These are phyloP conservation scores for Byssothecium circinans DNA, from an alignment of 2,329 filamentous ascomycete genomes.

Conservation along the genomic window DNA sequence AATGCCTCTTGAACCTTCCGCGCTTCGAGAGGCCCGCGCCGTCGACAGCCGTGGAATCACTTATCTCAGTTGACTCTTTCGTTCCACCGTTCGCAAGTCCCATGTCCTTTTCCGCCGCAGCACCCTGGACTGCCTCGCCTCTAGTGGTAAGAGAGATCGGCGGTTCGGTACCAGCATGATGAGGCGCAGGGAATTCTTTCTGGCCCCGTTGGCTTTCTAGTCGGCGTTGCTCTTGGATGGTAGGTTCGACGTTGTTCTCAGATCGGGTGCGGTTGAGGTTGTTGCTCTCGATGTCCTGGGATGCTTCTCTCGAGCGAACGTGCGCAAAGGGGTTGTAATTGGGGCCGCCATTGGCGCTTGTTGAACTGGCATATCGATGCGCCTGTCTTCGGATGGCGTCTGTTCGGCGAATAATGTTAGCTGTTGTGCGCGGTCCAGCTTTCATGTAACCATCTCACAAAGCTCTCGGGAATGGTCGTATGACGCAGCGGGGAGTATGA, in stretches of 20 bases:
- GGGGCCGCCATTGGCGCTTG: constrained; percentile 20
- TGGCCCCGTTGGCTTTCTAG: constrained; percentile 26
- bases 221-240: constrained; percentile 30
- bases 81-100: constrained; percentile 8
- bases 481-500: not conserved
- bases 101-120: constrained; percentile 12
- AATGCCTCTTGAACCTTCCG: constrained; percentile 36
- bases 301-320: constrained; percentile 25
- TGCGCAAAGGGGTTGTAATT: constrained; percentile 43
- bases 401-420: constrained; percentile 21
- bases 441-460: no score
- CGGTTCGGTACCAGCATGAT: constrained; percentile 35
- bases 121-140: constrained; percentile 8
- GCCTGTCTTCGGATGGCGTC: constrained; percentile 41
- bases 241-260: constrained; percentile 24
- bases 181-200: constrained; percentile 32
- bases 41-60: constrained; percentile 25
- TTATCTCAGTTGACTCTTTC: constrained; percentile 23
- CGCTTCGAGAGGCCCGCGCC: constrained; percentile 22
- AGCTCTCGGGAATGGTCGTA: no score
- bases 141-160: constrained; percentile 23
- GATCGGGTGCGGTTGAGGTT: constrained; percentile 25
- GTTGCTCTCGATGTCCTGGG: constrained; percentile 34
- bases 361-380: constrained; percentile 37
- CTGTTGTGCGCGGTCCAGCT: no score